Base-by-base conservation (phyloP, 495 filamentous ascomycete genomes). In the Hypoxylon fuscum region DNA sequence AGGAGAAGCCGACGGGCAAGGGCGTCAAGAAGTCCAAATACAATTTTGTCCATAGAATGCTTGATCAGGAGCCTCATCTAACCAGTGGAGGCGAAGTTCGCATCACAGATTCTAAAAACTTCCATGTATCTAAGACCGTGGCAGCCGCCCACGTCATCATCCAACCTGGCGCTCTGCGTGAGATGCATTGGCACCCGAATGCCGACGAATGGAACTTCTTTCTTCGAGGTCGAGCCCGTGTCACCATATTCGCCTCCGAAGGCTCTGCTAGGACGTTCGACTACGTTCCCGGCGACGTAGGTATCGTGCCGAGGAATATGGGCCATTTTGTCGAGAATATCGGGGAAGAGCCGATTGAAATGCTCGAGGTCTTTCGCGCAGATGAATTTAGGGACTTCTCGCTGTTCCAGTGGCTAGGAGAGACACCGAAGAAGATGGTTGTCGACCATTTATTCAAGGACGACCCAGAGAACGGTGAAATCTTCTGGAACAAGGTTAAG, bases 361-460 rank as follows among this genome's bases (percentile, higher is more conserved):
- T 86, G 74, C 71, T 87, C 32, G 85, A 87, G 65, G 74, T 87
- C 10, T 86, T 86, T 71, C 76, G 80, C 7, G 78, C 83, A 0
- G 83, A 86, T 47, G 72, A 81, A 59, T 86, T 86, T 57, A 73
- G 79, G 32, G 87, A 89, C 51, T 87, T 90, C 63, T 85, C 81
- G 3, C 74, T 89, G 12, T 86, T 87, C 66, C 85, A 90, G 70
- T 90, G 87, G 87, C 68, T 90, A 64, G 87, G 85, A 3, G 83
- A 87, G 75, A 87, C 85, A 11, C 87, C 87, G 18, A 74, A 79
- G 69, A 68, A 81, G 37, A 75, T 87, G 72, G 86, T 89, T 18
- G 77, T 77, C 18, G 87, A 89, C 44, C 81, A 85, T 62, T 50
- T 90, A 12, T 90, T 88, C 68, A 66, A 75, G 21, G 74, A 76